Evolutionary conservation across 2,329 filamentous ascomycete genomes (phyloP), one percentile per base, ranked within the genome.

Genomic region (Calonectria fujianensis): DNA sequence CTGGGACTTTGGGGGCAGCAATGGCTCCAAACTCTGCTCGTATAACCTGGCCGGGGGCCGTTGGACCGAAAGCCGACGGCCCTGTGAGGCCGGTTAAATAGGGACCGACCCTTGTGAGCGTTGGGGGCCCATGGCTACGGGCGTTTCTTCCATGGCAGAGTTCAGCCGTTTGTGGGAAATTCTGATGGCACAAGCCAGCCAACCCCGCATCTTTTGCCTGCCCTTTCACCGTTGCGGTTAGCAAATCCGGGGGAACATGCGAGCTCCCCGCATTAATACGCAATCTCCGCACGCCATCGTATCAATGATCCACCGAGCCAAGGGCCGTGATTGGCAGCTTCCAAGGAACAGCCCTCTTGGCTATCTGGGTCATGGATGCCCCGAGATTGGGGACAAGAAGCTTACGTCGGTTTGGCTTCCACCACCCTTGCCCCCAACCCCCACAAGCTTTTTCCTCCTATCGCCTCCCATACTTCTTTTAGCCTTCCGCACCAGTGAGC

Each of bases 141-240:
- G 16, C 20, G 7, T 8, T 72, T 67, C 14, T 16, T 13, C 11
- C 7, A 57, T 27, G n/a, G n/a, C 57, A 63, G 35, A 63, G 57
- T 41, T 63, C 57, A 41, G 48, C 66, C 39, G 69, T 50, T 72
- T 67, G 69, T 72, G 69, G 69, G 51, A 72, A 72, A 72, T 59
- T 32, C 39, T 9, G 4, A 37, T 20, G 59, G 20, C 54, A 51
- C 32, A 32, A 50, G 45, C 18, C 31, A 51, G n/a, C 31, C 8
- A 31, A 72, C 69, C 51, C 69, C 51, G 69, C 63, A 48, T 4
- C 29, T 20, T 37, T 8, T 20, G 31, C 2, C 6, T 13, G 29
- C 9, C n/a, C 39, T 48, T 52, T 41, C 3, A 31, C 61, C 20
- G 20, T 50, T 51, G 39, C n/a, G 37, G 29, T 41, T 54, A 59